These are phyloP conservation scores for Cordyceps cateniannulata DNA, from an alignment of 2,329 filamentous ascomycete genomes.

Conservation along the genomic window DNA sequence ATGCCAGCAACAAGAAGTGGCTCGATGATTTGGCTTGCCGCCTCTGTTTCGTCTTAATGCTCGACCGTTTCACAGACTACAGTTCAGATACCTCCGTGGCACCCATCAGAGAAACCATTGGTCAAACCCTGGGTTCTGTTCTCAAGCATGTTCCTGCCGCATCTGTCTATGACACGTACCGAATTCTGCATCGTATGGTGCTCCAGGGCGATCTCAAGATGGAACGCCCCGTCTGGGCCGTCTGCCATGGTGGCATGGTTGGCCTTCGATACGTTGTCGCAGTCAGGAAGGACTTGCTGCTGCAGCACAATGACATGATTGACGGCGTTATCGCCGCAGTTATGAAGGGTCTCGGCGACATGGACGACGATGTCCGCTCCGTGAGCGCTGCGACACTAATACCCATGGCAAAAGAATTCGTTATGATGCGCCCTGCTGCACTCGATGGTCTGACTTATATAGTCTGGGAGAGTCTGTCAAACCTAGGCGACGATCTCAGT, in stretches of 20 bases:
- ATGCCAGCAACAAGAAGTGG: conserved; percentile 74
- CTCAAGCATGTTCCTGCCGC: conserved; percentile 73
- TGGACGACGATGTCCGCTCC: conserved; percentile 91
- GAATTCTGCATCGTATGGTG: conserved; percentile 78
- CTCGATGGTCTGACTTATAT: conserved; percentile 83
- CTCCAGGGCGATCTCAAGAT: conserved; percentile 79
- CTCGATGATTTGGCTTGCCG: conserved; percentile 93
- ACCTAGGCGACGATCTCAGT: conserved; percentile 93
- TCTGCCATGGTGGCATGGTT: conserved; percentile 97
- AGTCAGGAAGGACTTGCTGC: conserved; percentile 83
- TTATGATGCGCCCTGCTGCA: conserved; percentile 71
- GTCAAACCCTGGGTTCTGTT: conserved; percentile 85
- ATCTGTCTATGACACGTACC: conserved; percentile 80
- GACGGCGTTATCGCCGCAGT: conserved; percentile 89
- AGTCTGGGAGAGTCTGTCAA: conserved; percentile 95
- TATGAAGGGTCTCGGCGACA: conserved; percentile 88
- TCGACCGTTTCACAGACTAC: conserved; percentile 96
- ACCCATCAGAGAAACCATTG: conserved; percentile 90
- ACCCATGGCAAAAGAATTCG: conserved; percentile 92
- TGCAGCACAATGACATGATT: conserved; percentile 77
- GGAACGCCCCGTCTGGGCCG: conserved; percentile 76
- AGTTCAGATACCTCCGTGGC: conserved; percentile 96
- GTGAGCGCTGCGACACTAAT: conserved; percentile 97
- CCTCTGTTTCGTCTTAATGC: conserved; percentile 90
- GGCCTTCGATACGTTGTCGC: conserved; percentile 92